phyloP scores from a whole-genome alignment of 2,329 filamentous ascomycete genomes.

The Didymellaceae sp. region DNA sequence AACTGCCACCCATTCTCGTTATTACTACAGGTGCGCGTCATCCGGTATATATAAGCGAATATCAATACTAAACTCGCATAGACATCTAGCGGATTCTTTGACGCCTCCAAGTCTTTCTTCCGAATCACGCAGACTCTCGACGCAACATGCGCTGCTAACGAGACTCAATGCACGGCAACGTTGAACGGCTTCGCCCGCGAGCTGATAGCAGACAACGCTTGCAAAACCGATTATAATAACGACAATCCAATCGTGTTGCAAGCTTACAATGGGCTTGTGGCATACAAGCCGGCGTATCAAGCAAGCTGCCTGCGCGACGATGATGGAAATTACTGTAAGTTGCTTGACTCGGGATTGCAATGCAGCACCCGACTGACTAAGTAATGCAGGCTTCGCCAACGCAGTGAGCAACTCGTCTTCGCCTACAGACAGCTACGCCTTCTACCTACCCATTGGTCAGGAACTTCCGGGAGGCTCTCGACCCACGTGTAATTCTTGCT shows the following conservation, averaged over 20 bases:
- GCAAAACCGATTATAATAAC: slow-evolving; percentile 71
- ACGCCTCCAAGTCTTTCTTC: slow-evolving; percentile 72
- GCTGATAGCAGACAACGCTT: slow-evolving; percentile 68
- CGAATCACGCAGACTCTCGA: slow-evolving; percentile 80
- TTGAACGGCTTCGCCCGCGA: slow-evolving; percentile 70
- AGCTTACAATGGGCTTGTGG: slow-evolving; percentile 75
- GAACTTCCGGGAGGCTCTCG: slow-evolving; percentile 68
- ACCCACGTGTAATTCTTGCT: slow-evolving; percentile 78
- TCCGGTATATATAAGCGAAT: background rate
- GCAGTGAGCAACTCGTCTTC: slow-evolving; percentile 78
- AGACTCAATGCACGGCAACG: slow-evolving; percentile 68
- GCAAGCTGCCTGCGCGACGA: slow-evolving; percentile 79
- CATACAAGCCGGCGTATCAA: slow-evolving; percentile 79
- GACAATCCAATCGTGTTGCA: slow-evolving; percentile 74
- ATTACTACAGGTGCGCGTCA: slow-evolving; percentile 71
- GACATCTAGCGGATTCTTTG: slow-evolving; percentile 86
- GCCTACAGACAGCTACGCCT: slow-evolving; percentile 77
- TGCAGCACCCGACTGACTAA: slow-evolving; percentile 11
- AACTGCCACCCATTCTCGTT: slow-evolving; percentile 84
- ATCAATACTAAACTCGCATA: slow-evolving; percentile 49
- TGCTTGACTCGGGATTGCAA: background rate
- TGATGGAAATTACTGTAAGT: slow-evolving; percentile 70
- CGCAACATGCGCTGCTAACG: slow-evolving; percentile 73
- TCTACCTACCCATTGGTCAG: slow-evolving; percentile 82
- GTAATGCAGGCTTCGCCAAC: slow-evolving; percentile 68